Evolutionary conservation across 2,329 filamentous ascomycete genomes (phyloP).

Genomic region (Rhytidhysteron rufulum): DNA sequence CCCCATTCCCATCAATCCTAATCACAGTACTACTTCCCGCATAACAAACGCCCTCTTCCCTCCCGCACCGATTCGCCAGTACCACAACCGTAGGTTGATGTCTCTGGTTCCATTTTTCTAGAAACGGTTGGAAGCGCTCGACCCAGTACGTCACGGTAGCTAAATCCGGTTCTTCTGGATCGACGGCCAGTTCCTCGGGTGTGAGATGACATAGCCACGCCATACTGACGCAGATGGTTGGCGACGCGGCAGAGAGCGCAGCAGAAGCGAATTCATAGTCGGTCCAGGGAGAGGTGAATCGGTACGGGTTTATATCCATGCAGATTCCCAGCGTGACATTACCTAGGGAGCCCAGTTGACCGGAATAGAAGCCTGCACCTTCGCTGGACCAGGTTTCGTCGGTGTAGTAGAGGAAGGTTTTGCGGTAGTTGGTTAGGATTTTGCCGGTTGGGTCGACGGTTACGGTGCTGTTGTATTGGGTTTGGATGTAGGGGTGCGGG

Average conservation of each 20-base stretch:
- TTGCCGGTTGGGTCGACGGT: conserved; percentile 53
- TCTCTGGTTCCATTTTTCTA: conserved; percentile 26
- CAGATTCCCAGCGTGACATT: conserved; percentile 46
- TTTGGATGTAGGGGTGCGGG: conserved; percentile 13
- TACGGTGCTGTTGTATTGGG: conserved; percentile 57
- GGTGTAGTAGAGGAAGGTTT: conserved; percentile 63
- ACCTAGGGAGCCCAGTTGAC: conserved; percentile 31
- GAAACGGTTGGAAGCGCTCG: conserved; percentile 61
- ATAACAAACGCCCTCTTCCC: conserved; percentile 63
- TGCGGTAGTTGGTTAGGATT: conserved; percentile 59
- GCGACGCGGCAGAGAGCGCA: conserved; percentile 53
- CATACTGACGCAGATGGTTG: conserved; percentile 69
- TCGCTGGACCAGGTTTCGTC: conserved; percentile 62
- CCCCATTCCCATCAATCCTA: conserved; percentile 61
- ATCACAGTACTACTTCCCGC: conserved; percentile 72
- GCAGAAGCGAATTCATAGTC: conserved; percentile 58
- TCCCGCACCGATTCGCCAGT: conserved; percentile 67
- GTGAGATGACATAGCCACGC: conserved; percentile 65
- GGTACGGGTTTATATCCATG: conserved; percentile 62
- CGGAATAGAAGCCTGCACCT: conserved; percentile 41
- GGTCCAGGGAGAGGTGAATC: conserved; percentile 55
- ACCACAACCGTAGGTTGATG: conserved; percentile 63
- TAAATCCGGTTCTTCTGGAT: conserved; percentile 59
- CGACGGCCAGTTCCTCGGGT: conserved; percentile 46
- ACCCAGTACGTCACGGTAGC: conserved; percentile 75